These are phyloP conservation scores for Cryphonectria carpinicola DNA, from an alignment of 2,329 filamentous ascomycete species.

Conservation along the genomic window DNA sequence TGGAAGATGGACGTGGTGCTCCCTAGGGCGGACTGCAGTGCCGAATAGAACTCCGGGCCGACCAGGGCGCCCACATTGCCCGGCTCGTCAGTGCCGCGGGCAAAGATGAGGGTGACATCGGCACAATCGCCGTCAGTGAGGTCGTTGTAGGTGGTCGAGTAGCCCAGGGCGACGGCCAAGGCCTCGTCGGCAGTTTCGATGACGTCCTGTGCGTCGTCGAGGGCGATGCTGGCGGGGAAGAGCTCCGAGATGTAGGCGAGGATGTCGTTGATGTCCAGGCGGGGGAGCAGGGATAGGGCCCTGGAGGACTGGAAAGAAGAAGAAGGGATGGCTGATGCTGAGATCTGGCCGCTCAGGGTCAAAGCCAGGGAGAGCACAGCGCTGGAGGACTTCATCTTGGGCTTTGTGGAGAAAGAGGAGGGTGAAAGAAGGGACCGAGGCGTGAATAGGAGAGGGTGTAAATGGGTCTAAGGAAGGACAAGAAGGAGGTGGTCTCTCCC, in stretches of 20 bases:
- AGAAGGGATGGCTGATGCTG: background rate
- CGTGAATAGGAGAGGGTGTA: background rate
- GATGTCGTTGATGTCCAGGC: slow-evolving; percentile 16
- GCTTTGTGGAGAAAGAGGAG: background rate
- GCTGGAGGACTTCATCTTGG: slow-evolving; percentile 18
- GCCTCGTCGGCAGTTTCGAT: slow-evolving; percentile 4
- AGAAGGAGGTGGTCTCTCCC: background rate
- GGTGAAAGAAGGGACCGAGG: background rate
- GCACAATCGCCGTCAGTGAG: slow-evolving; percentile 22
- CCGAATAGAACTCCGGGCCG: slow-evolving; percentile 34
- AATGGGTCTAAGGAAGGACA: background rate
- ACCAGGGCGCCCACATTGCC: slow-evolving; percentile 35
- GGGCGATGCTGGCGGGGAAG: slow-evolving; percentile 16
- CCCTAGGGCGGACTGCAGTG: slow-evolving; percentile 30
- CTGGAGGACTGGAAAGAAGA: background rate
- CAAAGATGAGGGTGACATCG: slow-evolving; percentile 35
- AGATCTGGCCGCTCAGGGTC: slow-evolving; percentile 5
- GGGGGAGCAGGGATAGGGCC: background rate
- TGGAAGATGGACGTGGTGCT: slow-evolving; percentile 32
- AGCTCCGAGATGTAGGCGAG: slow-evolving; percentile 16
- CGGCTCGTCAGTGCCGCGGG: slow-evolving; percentile 35
- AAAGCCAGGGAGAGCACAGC: slow-evolving; percentile 6
- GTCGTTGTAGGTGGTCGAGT: slow-evolving; percentile 24
- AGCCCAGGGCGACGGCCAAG: slow-evolving; percentile 9
- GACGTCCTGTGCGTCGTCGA: slow-evolving; percentile 2